A percentile compares a stretch with the other conserved stretches of the same genome.
Conservation (phyloP, 257 asterid species). For the Solanum tarapatanum region DNA sequence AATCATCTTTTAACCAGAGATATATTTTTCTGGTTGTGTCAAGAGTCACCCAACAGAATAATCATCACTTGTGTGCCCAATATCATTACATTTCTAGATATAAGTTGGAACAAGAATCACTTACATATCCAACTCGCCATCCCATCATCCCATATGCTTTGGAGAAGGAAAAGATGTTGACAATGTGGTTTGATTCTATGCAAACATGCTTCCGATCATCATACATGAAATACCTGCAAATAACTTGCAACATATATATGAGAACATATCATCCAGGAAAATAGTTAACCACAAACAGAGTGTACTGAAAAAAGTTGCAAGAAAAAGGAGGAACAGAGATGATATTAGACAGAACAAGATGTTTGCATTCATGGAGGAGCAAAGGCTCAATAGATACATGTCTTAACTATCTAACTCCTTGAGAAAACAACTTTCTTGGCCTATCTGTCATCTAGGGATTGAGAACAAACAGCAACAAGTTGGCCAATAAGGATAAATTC, state of each 20-base stretch:
- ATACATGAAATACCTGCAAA: slow-evolving; percentile 88
- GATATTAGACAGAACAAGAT: neutral
- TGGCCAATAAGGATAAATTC: neutral
- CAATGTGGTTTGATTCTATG: slow-evolving; percentile 68
- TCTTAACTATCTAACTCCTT: neutral
- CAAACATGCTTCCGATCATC: slow-evolving; percentile 80
- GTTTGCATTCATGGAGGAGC: neutral
- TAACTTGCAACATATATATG: neutral
- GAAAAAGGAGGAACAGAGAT: neutral
- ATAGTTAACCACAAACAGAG: neutral
- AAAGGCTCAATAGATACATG: neutral
- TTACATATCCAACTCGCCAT: slow-evolving; percentile 99
- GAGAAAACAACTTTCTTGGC: neutral
- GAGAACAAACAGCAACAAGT: neutral
- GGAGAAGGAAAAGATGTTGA: slow-evolving; percentile 86
- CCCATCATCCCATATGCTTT: slow-evolving; percentile 99
- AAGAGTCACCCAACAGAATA: neutral
- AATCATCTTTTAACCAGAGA: neutral
- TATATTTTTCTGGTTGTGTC: neutral
- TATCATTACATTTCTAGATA: neutral
- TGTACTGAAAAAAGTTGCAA: neutral
- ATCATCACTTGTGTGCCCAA: neutral
- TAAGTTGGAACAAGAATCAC: slow-evolving; percentile 12
- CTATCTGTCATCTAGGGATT: neutral
- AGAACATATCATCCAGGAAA: neutral